Percentiles rank a stretch among this genome's conserved stretches.
phyloP scores from a whole-genome alignment of 192 early-diverging fungal genomes.

The Podila verticillata region DNA sequence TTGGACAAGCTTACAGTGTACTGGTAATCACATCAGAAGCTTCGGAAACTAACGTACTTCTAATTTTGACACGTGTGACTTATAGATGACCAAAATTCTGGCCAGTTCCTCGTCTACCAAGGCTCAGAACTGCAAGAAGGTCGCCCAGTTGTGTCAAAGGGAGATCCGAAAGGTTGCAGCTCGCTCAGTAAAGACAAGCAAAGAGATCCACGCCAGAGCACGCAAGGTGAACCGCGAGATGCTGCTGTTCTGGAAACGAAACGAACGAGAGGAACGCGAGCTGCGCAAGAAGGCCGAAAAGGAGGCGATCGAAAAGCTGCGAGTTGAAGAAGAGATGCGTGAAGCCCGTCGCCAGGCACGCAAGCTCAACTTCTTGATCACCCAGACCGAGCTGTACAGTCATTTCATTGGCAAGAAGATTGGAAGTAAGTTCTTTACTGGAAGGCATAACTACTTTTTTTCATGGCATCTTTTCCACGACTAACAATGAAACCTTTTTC shows the following conservation, averaged over 20 bases:
- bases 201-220: constrained; percentile 70
- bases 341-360: constrained; percentile 85
- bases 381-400: constrained; percentile 92
- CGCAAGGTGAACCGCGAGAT: constrained; percentile 69
- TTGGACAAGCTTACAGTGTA: too few relatives aligned
- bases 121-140: constrained; percentile 72
- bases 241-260: constrained; percentile 91
- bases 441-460: neutral
- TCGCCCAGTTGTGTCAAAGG: constrained; percentile 77
- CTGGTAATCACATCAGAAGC: too few relatives aligned
- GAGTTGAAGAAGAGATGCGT: constrained; percentile 84
- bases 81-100: constrained; percentile 60
- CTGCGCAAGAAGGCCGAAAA: constrained; percentile 87
- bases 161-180: constrained; percentile 69
- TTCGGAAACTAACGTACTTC: too few relatives aligned
- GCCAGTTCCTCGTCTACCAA: constrained; percentile 54
- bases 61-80: neutral
- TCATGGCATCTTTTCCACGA: neutral
- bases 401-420: constrained; percentile 92
- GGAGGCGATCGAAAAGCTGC: constrained; percentile 80
- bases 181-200: constrained; percentile 63
- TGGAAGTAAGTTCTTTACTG: constrained; percentile 41
- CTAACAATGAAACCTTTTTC: neutral
- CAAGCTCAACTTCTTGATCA: constrained; percentile 93
- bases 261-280: constrained; percentile 92